Evolutionary conservation across 2,329 filamentous ascomycete species (phyloP).

Genomic region (Daldinia sp.): DNA sequence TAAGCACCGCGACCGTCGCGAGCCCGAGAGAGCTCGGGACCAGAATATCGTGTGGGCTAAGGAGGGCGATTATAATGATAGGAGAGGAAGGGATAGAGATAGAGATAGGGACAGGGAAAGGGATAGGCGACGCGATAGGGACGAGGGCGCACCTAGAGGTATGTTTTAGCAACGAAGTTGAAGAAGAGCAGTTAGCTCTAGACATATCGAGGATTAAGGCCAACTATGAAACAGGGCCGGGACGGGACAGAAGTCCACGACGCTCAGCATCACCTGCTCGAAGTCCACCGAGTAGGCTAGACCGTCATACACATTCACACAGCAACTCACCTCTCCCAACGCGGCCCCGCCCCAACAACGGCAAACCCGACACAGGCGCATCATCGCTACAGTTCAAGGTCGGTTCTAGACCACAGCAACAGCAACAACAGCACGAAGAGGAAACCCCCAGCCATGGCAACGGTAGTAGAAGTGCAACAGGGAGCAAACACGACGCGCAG

Average conservation of each 20-base stretch:
- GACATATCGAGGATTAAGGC: neutral
- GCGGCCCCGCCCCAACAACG: conserved; percentile 43
- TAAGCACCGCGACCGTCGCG: conserved; percentile 53
- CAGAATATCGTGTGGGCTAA: conserved; percentile 23
- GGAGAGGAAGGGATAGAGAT: conserved; percentile 22
- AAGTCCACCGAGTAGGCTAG: conserved; percentile 39
- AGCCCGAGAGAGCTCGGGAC: conserved; percentile 47
- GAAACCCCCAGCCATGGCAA: conserved; percentile 38
- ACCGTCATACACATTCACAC: conserved; percentile 42
- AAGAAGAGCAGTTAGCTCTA: neutral
- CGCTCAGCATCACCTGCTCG: conserved; percentile 43
- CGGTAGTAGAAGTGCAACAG: conserved; percentile 26
- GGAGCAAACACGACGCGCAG: conserved; percentile 37
- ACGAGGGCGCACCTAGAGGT: conserved; percentile 41
- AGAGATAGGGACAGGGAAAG: neutral
- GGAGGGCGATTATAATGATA: conserved; percentile 45
- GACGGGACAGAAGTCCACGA: conserved; percentile 42
- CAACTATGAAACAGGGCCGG: conserved; percentile 37
- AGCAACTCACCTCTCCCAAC: conserved; percentile 50
- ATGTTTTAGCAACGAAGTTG: conserved; percentile 4
- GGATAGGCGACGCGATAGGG: conserved; percentile 38
- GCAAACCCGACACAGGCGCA: conserved; percentile 40
- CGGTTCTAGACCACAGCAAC: conserved; percentile 45
- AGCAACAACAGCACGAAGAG: conserved; percentile 48
- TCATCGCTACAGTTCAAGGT: conserved; percentile 55